Evolutionary conservation across 2,329 filamentous ascomycete species (phyloP).

Genomic region (Paramyrothecium sp.): DNA sequence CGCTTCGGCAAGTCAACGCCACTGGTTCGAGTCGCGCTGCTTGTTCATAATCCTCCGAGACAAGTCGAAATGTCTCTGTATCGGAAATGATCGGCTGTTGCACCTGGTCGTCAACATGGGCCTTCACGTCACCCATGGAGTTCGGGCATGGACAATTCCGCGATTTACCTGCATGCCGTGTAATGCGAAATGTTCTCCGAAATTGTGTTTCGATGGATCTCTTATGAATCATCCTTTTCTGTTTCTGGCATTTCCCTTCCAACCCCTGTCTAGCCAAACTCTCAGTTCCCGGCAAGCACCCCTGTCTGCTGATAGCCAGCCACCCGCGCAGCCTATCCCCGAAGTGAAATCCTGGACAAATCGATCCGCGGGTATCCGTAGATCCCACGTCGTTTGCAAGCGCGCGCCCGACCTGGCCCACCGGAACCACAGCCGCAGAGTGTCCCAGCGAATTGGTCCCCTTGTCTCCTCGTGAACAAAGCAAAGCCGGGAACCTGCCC

Average conservation of each 20-base stretch:
- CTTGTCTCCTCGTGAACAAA: background rate
- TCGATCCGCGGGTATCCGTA: background rate
- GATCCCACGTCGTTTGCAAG: background rate
- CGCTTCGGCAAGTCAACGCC: background rate
- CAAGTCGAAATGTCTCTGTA: background rate
- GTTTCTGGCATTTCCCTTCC: background rate
- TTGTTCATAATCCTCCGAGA: background rate
- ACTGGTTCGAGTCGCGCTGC: background rate
- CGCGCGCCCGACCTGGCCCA: background rate
- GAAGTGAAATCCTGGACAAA: background rate
- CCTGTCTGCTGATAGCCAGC: background rate
- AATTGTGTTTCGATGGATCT: background rate
- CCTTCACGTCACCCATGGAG: background rate
- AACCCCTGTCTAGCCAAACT: background rate
- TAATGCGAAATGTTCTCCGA: background rate
- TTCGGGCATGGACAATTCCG: background rate
- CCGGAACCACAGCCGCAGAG: background rate
- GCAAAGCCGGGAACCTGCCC: background rate
- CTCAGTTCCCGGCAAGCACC: background rate
- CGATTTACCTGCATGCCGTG: background rate
- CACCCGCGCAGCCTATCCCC: background rate
- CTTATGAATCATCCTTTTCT: no score
- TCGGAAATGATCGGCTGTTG: background rate
- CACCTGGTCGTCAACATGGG: background rate
- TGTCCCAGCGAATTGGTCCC: background rate